Evolutionary conservation across 1,284 basidiomycete species (phyloP), one percentile per base, ranked within the genome.

Genomic region (Fomitopsis palustris): DNA sequence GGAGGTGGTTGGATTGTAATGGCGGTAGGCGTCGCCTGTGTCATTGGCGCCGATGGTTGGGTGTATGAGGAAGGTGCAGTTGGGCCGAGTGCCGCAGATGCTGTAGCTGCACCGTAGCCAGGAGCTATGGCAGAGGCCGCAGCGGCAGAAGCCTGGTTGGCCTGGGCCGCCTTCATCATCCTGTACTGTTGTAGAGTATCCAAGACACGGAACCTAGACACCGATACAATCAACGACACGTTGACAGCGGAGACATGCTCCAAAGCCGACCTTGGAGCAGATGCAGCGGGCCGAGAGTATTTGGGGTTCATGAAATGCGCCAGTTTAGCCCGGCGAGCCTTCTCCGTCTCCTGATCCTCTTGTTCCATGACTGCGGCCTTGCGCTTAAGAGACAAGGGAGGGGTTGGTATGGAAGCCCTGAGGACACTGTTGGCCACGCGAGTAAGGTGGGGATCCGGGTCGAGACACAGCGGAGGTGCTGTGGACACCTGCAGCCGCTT

Each of bases 221-320:
- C 27, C n/a, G 19, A 21, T 21, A 14, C 12, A 7, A 23, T 42
- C 27, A 37, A 21, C 21, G 33, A 29, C 23, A 31, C 21, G 3
- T 31, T 19, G 16, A 35, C 17, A 29, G n/a, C 4, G 25, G 19
- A 23, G 16, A 27, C 33, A 33, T 23, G 19, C 39, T 38, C 29
- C 9, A n/a, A 37, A 23, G 56, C 62, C 38, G 41, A 61, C 69
- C 54, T 67, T 31, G 68, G 65, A 8, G 57, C 64, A 14, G 63
- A 45, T 2, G 21, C 56, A 29, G 55, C 56, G 3, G 59, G 42
- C 23, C 53, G 53, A 16, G 52, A 25, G 14, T 75, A 71, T 62
- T 82, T 80, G 6, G 88, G 88, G 61, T 84, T 83, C 88, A 90
- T 89, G 73, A 85, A 90, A 57, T 87, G 82, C 77, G 88, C 80